Evolutionary conservation across 73 alveolate species (phyloP).

Genomic region (Paraurostyla sp.): DNA sequence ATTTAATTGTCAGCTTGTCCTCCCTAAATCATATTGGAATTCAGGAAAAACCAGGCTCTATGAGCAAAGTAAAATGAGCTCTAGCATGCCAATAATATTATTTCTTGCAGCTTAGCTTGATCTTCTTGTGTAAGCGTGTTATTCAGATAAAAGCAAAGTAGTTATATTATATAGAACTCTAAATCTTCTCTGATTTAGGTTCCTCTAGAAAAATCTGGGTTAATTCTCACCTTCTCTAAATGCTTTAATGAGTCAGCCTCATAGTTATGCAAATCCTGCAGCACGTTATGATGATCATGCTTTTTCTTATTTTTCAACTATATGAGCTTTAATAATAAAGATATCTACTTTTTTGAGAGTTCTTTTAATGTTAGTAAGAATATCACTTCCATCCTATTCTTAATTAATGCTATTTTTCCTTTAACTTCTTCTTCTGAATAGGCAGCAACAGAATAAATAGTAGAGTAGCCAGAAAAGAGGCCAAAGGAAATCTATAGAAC

Average conservation of each 20-base stretch:
- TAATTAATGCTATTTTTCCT: background rate
- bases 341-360: constrained; percentile 37
- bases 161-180: constrained; percentile 84
- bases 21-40: constrained; percentile 31
- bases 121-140: constrained; percentile 46
- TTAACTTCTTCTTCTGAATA: background rate
- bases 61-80: constrained; percentile 71
- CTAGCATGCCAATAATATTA: constrained; percentile 53
- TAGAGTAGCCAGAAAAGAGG: constrained; percentile 37
- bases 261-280: too few species aligned
- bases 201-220: constrained; percentile 67
- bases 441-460: constrained; percentile 54
- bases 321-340: background rate
- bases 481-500: constrained; percentile 35
- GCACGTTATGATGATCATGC: constrained; percentile 15
- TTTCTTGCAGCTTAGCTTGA: background rate
- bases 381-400: background rate
- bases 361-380: constrained; percentile 13
- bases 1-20: constrained; percentile 64
- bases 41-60: constrained; percentile 74
- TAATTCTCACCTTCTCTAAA: constrained; percentile 66
- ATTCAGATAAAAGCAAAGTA: constrained; percentile 64
- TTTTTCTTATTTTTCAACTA: constrained; percentile 41
- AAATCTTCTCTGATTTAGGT: constrained; percentile 75
- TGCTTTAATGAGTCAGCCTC: constrained; percentile 34